Evolutionary conservation across 2,329 filamentous ascomycete genomes (phyloP).

Genomic region (Penicillium verrucosum): DNA sequence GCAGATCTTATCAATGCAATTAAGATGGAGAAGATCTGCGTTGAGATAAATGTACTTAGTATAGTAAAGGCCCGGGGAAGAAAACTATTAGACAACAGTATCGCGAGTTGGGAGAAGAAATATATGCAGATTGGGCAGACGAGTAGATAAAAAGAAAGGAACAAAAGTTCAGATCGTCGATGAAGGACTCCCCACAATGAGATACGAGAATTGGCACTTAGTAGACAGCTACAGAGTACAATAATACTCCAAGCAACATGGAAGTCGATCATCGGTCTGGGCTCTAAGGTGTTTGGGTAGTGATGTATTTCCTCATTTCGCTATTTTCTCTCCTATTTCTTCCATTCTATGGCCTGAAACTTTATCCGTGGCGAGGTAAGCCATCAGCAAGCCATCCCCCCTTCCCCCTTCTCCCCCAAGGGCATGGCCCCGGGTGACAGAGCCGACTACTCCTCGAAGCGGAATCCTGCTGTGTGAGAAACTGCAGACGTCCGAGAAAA

Average conservation of each 20-base stretch:
- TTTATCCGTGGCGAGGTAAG: not conserved
- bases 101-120: conserved; percentile 9
- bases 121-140: conserved; percentile 16
- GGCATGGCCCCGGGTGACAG: not conserved
- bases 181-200: conserved; percentile 9
- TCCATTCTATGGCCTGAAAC: not conserved
- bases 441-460: not conserved
- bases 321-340: not conserved
- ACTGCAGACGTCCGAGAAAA: conserved; percentile 11
- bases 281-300: not conserved
- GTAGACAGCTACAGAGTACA: not conserved
- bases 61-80: not conserved
- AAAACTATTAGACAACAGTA: conserved; percentile 1
- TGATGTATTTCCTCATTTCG: not conserved
- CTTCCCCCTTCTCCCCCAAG: not conserved
- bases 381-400: not conserved
- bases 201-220: conserved; percentile 10
- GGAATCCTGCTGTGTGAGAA: conserved; percentile 5
- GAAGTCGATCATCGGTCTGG: conserved; percentile 2
- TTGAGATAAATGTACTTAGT: not conserved
- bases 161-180: conserved; percentile 15
- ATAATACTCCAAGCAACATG: not conserved
- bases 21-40: not conserved
- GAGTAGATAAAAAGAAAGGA: conserved; percentile 6
- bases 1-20: not conserved